phyloP scores from a whole-genome alignment of 148 eudicot species.

The Vaccinium corymbosum region DNA sequence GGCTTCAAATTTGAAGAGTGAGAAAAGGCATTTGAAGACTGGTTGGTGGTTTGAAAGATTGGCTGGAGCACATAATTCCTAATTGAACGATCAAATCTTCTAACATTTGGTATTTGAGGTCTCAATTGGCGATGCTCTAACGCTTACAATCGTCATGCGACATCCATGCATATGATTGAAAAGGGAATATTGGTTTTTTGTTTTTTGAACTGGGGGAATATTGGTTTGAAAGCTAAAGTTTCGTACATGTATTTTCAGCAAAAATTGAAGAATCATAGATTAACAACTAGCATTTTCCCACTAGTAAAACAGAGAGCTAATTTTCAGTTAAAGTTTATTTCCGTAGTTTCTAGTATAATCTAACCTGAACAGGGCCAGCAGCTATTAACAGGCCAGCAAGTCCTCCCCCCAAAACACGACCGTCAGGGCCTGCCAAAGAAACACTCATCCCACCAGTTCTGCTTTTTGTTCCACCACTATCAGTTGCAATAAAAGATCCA shows the following conservation, averaged over 20 bases:
- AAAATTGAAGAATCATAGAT: not conserved
- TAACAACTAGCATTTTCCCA: not conserved
- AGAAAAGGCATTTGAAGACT: not conserved
- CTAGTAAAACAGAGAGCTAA: not conserved
- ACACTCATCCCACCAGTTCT: slow-evolving; percentile 92
- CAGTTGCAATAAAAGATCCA: slow-evolving; percentile 74
- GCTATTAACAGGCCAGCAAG: slow-evolving; percentile 86
- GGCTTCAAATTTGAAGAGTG: not conserved
- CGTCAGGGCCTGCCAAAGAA: slow-evolving; percentile 83
- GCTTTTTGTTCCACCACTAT: slow-evolving; percentile 66
- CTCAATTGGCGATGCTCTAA: not conserved
- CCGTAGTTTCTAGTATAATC: not conserved
- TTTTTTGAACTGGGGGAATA: too few species aligned
- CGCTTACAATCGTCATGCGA: not conserved
- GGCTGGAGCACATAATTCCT: not conserved
- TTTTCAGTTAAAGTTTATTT: not conserved
- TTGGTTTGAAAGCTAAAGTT: not conserved
- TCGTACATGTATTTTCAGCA: not conserved
- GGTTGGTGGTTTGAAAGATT: not conserved
- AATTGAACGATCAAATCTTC: not conserved
- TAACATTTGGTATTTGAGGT: not conserved
- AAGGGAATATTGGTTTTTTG: not conserved
- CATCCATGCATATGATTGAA: not conserved
- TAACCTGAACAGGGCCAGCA: slow-evolving; percentile 89
- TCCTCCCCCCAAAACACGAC: slow-evolving; percentile 82